Conservation (phyloP, 768 basidiomycete species). For the Mrakia hoshinonis region DNA sequence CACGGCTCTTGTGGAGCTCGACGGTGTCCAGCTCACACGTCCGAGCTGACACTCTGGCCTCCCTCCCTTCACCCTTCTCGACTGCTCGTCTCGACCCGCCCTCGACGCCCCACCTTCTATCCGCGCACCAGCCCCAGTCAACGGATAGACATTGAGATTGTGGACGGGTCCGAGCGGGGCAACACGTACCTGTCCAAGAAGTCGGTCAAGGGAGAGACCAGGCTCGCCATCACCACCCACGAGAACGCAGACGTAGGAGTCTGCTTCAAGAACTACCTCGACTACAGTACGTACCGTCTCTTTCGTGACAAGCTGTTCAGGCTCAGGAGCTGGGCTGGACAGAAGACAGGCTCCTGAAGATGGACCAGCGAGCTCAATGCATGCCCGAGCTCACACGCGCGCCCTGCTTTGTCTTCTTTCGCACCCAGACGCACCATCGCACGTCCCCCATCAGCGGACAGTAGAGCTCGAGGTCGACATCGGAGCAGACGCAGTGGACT, state of each 20-base stretch:
- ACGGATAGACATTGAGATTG: slow-evolving; percentile 84
- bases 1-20: not conserved
- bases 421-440: slow-evolving; percentile 46
- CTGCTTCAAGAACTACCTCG: slow-evolving; percentile 77
- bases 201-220: slow-evolving; percentile 78
- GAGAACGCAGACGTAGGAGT: slow-evolving; percentile 90
- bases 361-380: not conserved
- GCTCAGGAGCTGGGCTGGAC: too few relatives aligned
- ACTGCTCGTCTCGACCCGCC: slow-evolving; percentile 24
- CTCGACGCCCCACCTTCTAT: not conserved
- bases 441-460: slow-evolving; percentile 53
- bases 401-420: not conserved
- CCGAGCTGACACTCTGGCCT: too few relatives aligned
- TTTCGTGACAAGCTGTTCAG: too few relatives aligned
- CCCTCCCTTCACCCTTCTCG: not conserved
- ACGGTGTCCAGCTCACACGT: too few relatives aligned
- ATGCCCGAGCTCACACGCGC: not conserved
- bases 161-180: slow-evolving; percentile 72
- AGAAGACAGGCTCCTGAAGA: too few relatives aligned
- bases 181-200: slow-evolving; percentile 88
- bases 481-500: slow-evolving; percentile 96
- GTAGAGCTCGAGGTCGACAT: slow-evolving; percentile 95
- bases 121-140: slow-evolving; percentile 55
- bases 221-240: slow-evolving; percentile 89
- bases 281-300: slow-evolving; percentile 65